Evolutionary conservation across 345 rosid species (phyloP).

Genomic region (Salix viminalis): DNA sequence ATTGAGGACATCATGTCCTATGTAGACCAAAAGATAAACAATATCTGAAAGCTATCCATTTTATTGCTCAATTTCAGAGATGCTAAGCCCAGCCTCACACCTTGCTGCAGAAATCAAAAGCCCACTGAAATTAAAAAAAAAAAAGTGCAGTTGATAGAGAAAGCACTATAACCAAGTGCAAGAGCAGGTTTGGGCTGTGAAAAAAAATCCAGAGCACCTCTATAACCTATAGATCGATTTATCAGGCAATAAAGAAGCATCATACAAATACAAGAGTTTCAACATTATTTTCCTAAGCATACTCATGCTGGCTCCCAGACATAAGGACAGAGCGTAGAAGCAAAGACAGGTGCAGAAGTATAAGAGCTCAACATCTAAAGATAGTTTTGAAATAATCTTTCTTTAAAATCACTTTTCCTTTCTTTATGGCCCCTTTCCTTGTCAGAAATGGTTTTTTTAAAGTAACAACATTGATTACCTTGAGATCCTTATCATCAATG

Average conservation of each 20-base stretch:
- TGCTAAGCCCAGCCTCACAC: neutral
- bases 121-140: neutral
- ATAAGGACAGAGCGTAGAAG: neutral
- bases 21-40: neutral
- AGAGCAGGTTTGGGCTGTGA: neutral
- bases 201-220: neutral
- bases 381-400: neutral
- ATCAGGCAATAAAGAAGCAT: neutral
- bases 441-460: neutral
- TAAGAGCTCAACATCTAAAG: neutral
- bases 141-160: neutral
- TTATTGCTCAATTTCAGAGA: neutral
- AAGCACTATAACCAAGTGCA: neutral
- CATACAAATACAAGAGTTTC: neutral
- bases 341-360: neutral
- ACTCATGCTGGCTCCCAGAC: neutral
- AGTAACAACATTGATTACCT: constrained; percentile 27
- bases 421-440: neutral
- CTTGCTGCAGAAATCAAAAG: neutral
- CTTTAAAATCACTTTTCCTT: too few relatives aligned
- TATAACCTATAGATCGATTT: neutral
- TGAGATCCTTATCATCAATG: constrained; percentile 30
- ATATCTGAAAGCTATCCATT: neutral
- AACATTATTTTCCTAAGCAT: neutral
- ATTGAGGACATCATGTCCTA: too few relatives aligned